A percentile compares a stretch with the other conserved stretches of the same genome.
These are phyloP conservation scores for Xylariaceae sp. DNA, from an alignment of 2,329 filamentous ascomycete species.

Conservation along the genomic window DNA sequence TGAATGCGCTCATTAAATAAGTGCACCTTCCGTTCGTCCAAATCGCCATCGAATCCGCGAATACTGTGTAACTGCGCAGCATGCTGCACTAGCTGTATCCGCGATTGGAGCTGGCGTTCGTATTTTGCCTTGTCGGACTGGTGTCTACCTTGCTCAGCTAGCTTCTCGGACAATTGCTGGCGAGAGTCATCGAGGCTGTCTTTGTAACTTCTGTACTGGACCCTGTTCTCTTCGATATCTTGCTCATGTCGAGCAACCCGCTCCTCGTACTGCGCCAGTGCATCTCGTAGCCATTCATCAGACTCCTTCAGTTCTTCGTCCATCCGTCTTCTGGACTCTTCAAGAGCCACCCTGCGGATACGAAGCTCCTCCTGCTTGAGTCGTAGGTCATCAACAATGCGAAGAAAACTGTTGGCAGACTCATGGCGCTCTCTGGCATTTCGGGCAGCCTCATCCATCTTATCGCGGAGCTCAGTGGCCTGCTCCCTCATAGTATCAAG, in stretches of 20 bases:
- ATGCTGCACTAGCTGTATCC: slow-evolving; percentile 70
- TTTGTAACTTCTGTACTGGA: slow-evolving; percentile 62
- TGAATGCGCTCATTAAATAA: slow-evolving; percentile 74
- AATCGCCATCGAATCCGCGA: slow-evolving; percentile 74
- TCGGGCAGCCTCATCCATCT: slow-evolving; percentile 56
- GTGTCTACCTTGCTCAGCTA: slow-evolving; percentile 66
- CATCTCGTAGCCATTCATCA: slow-evolving; percentile 67
- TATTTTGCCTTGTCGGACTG: slow-evolving; percentile 84
- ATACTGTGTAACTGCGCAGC: slow-evolving; percentile 73
- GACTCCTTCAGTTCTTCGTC: slow-evolving; percentile 67
- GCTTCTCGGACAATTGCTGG: slow-evolving; percentile 45
- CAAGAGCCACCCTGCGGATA: slow-evolving; percentile 64
- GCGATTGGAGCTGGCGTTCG: slow-evolving; percentile 68
- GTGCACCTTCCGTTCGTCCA: slow-evolving; percentile 67
- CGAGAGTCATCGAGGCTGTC: slow-evolving; percentile 42
- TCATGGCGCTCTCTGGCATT: slow-evolving; percentile 63
- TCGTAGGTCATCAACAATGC: slow-evolving; percentile 68
- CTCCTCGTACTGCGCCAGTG: slow-evolving; percentile 72
- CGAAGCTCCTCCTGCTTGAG: slow-evolving; percentile 71
- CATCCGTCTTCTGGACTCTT: slow-evolving; percentile 65
- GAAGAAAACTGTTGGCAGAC: slow-evolving; percentile 67
- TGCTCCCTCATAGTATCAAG: slow-evolving; percentile 58
- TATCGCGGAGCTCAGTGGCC: slow-evolving; percentile 50
- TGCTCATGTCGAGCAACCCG: slow-evolving; percentile 60
- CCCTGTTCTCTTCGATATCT: slow-evolving; percentile 57